Evolutionary conservation across 2,329 filamentous ascomycete species (phyloP).

Genomic region (Microsporum ferrugineum): DNA sequence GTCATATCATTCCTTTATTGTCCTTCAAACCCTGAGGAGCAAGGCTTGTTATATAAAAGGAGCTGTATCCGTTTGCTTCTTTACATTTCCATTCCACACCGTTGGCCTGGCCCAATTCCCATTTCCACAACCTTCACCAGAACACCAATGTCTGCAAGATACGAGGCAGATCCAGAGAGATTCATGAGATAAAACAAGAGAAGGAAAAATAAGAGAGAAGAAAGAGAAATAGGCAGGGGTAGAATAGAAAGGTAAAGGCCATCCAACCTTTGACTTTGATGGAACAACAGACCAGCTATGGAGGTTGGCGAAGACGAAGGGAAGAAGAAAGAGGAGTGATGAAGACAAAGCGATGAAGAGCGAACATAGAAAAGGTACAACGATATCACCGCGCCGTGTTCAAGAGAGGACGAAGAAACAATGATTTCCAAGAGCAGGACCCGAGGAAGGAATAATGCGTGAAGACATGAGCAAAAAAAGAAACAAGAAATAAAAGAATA

Average conservation of each 20-base stretch:
- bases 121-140: slow-evolving; percentile 9
- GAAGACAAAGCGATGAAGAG: slow-evolving; percentile 9
- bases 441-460: slow-evolving; percentile 11
- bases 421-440: slow-evolving; percentile 21
- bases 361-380: slow-evolving; percentile 6
- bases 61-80: not conserved
- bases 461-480: not conserved
- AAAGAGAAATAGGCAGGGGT: not conserved
- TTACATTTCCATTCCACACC: not conserved
- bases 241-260: slow-evolving; percentile 26
- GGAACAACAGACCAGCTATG: slow-evolving; percentile 4
- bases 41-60: not conserved
- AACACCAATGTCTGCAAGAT: slow-evolving; percentile 11
- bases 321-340: not conserved
- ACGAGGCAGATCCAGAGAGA: slow-evolving; percentile 9
- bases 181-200: slow-evolving; percentile 12
- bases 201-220: slow-evolving; percentile 15
- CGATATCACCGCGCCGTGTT: slow-evolving; percentile 19
- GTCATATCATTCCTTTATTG: not conserved
- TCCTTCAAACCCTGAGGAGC: not conserved
- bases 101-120: not conserved
- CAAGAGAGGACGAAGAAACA: not conserved
- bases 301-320: not conserved
- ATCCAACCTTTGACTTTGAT: slow-evolving; percentile 13
- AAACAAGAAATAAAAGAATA: slow-evolving; percentile 10